Conservation (phyloP, 2,329 filamentous ascomycete genomes). For the Aspergillus cejpii region DNA sequence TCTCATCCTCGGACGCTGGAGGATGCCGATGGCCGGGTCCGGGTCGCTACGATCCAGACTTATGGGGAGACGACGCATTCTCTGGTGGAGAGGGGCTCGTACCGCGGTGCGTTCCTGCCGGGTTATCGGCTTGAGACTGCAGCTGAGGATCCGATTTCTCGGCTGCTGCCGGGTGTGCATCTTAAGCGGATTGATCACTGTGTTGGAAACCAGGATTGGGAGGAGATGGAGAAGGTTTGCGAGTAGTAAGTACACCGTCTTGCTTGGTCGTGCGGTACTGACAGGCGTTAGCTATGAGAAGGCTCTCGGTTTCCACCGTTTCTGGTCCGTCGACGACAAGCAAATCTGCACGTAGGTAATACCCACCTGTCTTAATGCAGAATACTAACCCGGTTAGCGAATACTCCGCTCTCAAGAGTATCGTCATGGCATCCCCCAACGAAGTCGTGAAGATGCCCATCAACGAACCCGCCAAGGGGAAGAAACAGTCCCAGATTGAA, state of each 20-base stretch:
- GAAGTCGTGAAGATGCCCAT: constrained; percentile 95
- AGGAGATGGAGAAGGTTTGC: constrained; percentile 67
- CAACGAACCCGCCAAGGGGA: constrained; percentile 86
- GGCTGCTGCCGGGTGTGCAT: constrained; percentile 55
- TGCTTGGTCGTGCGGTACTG: neutral
- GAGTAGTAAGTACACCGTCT: constrained; percentile 45
- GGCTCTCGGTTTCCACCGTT: constrained; percentile 86
- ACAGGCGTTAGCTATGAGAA: constrained; percentile 63
- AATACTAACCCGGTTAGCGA: constrained; percentile 43
- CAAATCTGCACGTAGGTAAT: constrained; percentile 64
- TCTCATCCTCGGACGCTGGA: constrained; percentile 50
- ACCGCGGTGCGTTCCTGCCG: constrained; percentile 72
- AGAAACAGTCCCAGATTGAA: constrained; percentile 90
- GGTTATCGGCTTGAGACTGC: constrained; percentile 60
- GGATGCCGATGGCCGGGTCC: constrained; percentile 60
- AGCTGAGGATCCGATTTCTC: constrained; percentile 41
- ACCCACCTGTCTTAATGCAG: too few species aligned
- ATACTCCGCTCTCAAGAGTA: constrained; percentile 77
- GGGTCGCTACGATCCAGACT: constrained; percentile 73
- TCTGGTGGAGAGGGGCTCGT: constrained; percentile 65
- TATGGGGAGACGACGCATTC: constrained; percentile 97
- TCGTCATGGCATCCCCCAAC: constrained; percentile 84
- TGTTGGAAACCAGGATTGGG: constrained; percentile 94
- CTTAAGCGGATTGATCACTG: constrained; percentile 86
- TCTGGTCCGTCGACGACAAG: constrained; percentile 93